Evolutionary conservation across 2,329 filamentous ascomycete species (phyloP), one percentile per base, ranked within the genome.

Genomic region (Triangularia verruculosa): DNA sequence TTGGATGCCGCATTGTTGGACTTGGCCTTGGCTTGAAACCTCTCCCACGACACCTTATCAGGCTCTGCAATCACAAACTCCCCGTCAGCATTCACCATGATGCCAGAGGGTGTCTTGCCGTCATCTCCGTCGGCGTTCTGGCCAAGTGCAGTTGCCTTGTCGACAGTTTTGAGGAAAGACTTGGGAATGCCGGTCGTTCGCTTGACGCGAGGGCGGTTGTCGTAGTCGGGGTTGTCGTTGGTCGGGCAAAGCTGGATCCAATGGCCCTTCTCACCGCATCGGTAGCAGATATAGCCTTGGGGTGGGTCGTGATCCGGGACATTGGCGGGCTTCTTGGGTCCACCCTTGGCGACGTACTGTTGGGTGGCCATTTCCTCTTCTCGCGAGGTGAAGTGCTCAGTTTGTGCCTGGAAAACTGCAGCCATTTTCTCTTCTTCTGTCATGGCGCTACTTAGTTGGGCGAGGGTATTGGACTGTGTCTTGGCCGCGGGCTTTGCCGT

Each of bases 181-280:
- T 92, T 90, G 17, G 95, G 95, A 70, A 99, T 99, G 69, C 95
- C 95, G 51, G 95, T 99, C 4, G 95, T 98, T 66, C 94, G 89
- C 82, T 97, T 98, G 68, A 98, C 92, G 65, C 94, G 89, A 57
- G 93, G 92, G 61, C 92, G 90, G 70, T 93, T 93, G 78, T 99
- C 95, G 76, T 93, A 98, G 66, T 93, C 93, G 2, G 95, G 94
- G 70, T 99, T 93, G 75, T 97, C 92, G 76, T 99, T 99, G n/a
- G 94, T 99, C 6, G 95, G 95, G 73, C 95, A 99, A 59, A 92
- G 86, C 78, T 98, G 94, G 67, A 99, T 99, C 94, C 94, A 99
- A 76, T 99, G 95, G n/a, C 93, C 95, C 79, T 97, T 97, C 76
- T 97, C 90, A 66, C 93, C 91, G 77, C 95, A 99, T 57, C 95